Evolutionary conservation across 2,329 filamentous ascomycete genomes (phyloP).

Genomic region (Exophiala phaeomuriformis): DNA sequence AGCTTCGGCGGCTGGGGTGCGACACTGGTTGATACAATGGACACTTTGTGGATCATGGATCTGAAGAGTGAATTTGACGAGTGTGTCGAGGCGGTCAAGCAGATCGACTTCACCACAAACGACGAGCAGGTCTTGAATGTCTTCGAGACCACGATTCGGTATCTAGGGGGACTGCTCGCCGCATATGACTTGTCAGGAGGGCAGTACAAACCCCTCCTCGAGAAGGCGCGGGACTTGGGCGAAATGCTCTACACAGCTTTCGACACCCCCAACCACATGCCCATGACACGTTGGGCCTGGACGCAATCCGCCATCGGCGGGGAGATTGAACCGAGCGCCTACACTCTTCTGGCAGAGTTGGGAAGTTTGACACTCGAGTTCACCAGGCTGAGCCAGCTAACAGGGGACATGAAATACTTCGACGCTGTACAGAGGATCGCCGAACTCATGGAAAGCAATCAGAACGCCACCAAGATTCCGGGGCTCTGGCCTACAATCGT

Average conservation of each 20-base stretch:
- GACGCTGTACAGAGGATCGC: slow-evolving; percentile 35
- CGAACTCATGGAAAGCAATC: slow-evolving; percentile 31
- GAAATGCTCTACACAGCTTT: slow-evolving; percentile 47
- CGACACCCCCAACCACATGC: slow-evolving; percentile 31
- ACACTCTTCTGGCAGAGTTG: slow-evolving; percentile 44
- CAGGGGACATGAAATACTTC: slow-evolving; percentile 34
- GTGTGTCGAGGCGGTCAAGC: slow-evolving; percentile 52
- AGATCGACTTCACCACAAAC: slow-evolving; percentile 48
- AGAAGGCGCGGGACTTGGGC: slow-evolving; percentile 48
- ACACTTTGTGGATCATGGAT: slow-evolving; percentile 68
- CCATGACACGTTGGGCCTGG: slow-evolving; percentile 42
- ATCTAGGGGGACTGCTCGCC: slow-evolving; percentile 71
- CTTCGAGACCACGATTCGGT: slow-evolving; percentile 87
- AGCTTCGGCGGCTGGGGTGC: slow-evolving; percentile 62
- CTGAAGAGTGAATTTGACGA: slow-evolving; percentile 58
- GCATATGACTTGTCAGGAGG: slow-evolving; percentile 50
- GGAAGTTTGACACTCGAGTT: slow-evolving; percentile 39
- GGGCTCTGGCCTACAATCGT: slow-evolving; percentile 37
- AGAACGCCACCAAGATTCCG: slow-evolving; percentile 33
- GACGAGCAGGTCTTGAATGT: slow-evolving; percentile 55
- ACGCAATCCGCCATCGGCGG: slow-evolving; percentile 46
- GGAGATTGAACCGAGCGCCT: slow-evolving; percentile 46
- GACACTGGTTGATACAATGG: slow-evolving; percentile 60
- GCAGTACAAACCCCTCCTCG: slow-evolving; percentile 44
- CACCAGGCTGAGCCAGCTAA: slow-evolving; percentile 36